Evolutionary conservation across 2,329 filamentous ascomycete genomes (phyloP).

Genomic region (Microcyclosporella mali): DNA sequence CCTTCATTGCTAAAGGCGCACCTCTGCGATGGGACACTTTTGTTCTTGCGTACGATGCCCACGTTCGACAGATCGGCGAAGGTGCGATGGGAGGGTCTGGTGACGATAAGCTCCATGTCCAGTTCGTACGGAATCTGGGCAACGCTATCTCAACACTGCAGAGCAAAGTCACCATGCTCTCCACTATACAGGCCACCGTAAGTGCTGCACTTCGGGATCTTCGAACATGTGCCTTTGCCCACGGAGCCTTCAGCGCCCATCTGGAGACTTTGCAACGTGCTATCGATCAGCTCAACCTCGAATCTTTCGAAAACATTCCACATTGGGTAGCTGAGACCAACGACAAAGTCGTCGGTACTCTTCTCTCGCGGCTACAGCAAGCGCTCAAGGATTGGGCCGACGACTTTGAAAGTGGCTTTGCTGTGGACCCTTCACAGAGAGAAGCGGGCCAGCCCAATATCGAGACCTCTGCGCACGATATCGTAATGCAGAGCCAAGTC

Average conservation of each 20-base stretch:
- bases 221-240: constrained; percentile 75
- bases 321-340: constrained; percentile 90
- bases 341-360: constrained; percentile 69
- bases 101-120: constrained; percentile 58
- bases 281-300: constrained; percentile 92
- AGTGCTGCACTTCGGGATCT: constrained; percentile 80
- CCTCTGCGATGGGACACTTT: constrained; percentile 96
- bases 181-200: constrained; percentile 70
- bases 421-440: constrained; percentile 29
- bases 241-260: constrained; percentile 69
- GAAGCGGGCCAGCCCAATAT: constrained; percentile 57
- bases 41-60: constrained; percentile 90
- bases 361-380: constrained; percentile 74
- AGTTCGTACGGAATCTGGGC: constrained; percentile 93
- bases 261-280: constrained; percentile 82
- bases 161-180: constrained; percentile 72
- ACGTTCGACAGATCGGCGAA: constrained; percentile 57
- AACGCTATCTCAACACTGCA: constrained; percentile 81
- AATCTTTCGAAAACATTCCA: constrained; percentile 88
- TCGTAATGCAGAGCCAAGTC: constrained; percentile 96
- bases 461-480: constrained; percentile 73
- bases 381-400: constrained; percentile 84
- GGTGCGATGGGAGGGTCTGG: constrained; percentile 16
- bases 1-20: constrained; percentile 76
- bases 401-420: constrained; percentile 59